phyloP scores from a whole-genome alignment of 2,329 filamentous ascomycete species.

The Ophiocordyceps robertsii region DNA sequence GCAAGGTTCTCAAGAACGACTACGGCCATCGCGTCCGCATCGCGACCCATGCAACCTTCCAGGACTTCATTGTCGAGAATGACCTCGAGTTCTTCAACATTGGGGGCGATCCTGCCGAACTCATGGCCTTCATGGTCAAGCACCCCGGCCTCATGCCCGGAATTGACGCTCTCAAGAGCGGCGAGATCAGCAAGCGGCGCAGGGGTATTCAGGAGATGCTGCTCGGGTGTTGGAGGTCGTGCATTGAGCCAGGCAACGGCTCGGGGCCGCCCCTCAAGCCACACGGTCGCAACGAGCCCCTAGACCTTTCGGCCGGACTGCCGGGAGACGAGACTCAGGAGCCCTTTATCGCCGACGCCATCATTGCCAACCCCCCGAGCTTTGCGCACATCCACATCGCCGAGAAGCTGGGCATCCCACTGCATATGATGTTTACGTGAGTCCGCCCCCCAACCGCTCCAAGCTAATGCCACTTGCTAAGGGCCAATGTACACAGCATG shows the following conservation, averaged over 20 bases:
- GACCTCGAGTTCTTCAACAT: conserved; percentile 65
- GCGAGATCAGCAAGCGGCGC: conserved; percentile 62
- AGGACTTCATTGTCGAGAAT: conserved; percentile 53
- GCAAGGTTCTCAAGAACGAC: conserved; percentile 46
- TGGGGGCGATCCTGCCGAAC: conserved; percentile 59
- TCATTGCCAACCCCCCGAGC: conserved; percentile 67
- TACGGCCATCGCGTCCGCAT: conserved; percentile 61
- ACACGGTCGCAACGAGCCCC: conserved; percentile 31
- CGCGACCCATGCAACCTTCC: conserved; percentile 59
- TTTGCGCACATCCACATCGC: conserved; percentile 66
- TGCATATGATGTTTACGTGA: conserved; percentile 85
- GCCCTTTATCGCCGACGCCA: conserved; percentile 73
- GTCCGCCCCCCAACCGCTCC: conserved; percentile 15
- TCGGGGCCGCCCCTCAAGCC: conserved; percentile 31
- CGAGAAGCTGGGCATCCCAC: conserved; percentile 59
- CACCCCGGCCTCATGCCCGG: conserved; percentile 77
- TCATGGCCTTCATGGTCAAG: conserved; percentile 89
- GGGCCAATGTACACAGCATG: conserved; percentile 47
- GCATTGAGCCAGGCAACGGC: conserved; percentile 66
- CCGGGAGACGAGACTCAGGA: conserved; percentile 26
- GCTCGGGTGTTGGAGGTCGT: conserved; percentile 77
- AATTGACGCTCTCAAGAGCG: conserved; percentile 60
- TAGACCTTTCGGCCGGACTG: conserved; percentile 21
- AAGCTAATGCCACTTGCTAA: no score
- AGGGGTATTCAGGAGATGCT: conserved; percentile 67